Evolutionary conservation across 2,329 filamentous ascomycete species (phyloP), one percentile per base, ranked within the genome.

Genomic region (Emmonsia crescens): DNA sequence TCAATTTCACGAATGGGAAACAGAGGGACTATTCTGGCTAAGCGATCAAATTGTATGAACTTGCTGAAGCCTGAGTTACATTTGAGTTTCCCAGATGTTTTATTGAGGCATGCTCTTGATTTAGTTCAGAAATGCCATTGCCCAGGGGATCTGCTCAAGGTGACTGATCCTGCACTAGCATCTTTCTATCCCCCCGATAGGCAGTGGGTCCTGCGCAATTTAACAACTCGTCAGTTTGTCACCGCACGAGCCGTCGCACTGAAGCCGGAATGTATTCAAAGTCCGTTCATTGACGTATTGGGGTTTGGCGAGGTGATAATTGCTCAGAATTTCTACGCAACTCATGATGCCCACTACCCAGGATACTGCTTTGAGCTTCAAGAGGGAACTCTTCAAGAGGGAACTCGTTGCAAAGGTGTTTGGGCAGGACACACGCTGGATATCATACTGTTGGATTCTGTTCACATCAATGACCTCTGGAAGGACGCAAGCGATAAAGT

Each of bases 351-450:
- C 38, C 29, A 57, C 31, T 59, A 58, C 29, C 51, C 31, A 38
- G 5, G 60, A 12, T 55, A 60, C 40, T 44, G 14, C 40, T 44
- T 44, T 44, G 40, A 44, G 2, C 40, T 44, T 44, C 40, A 44
- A 19, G 16, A 44, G 40, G 16, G 40, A 44, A 44, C 14, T 44
- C 40, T 44, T 44, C 40, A 44, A 19, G 16, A 44, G 40, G 16
- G 40, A 44, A 44, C 14, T 44, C 6, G 40, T 44, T 44, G 33
- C 33, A 48, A 60, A 46, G 60, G 57, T 14, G 56, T 59, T 8
- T 63, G 62, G 60, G 62, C 57, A 14, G 62, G 60, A 9, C 57
- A 64, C 29, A 49, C 52, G 21, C 61, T 64, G 27, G 57, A 64
- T 58, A 48, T 59, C 27, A 29, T 62, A 44, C 60, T 52, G 6